These are phyloP conservation scores for Colletotrichum sp. DNA, from an alignment of 2,329 filamentous ascomycete genomes.

Conservation along the genomic window DNA sequence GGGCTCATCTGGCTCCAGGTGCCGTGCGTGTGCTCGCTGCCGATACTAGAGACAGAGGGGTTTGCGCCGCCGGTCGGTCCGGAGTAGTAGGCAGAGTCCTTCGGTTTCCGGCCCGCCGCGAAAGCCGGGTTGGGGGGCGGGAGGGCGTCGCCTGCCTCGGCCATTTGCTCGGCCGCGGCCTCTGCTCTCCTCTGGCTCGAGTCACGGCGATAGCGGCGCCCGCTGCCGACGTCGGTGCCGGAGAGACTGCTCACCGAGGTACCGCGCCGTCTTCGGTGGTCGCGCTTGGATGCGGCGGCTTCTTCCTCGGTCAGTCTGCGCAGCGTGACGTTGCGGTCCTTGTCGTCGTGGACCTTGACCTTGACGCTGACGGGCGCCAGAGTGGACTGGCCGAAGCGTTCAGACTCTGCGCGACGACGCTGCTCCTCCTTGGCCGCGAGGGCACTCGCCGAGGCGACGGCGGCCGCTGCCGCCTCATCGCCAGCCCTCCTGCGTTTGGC, in stretches of 20 bases:
- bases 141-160: slow-evolving; percentile 46
- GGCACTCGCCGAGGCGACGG: slow-evolving; percentile 50
- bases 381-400: slow-evolving; percentile 44
- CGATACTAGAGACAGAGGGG: slow-evolving; percentile 52
- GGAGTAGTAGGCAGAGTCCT: slow-evolving; percentile 69
- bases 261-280: slow-evolving; percentile 43
- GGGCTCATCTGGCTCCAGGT: slow-evolving; percentile 61
- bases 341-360: slow-evolving; percentile 65
- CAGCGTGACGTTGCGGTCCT: slow-evolving; percentile 65
- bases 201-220: slow-evolving; percentile 60
- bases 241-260: slow-evolving; percentile 60
- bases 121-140: slow-evolving; percentile 63
- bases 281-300: slow-evolving; percentile 47
- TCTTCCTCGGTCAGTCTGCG: slow-evolving; percentile 67
- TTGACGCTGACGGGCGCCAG: slow-evolving; percentile 62
- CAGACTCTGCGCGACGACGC: slow-evolving; percentile 34
- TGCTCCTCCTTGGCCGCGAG: slow-evolving; percentile 55
- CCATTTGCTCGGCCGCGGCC: slow-evolving; percentile 48
- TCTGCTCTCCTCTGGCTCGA: slow-evolving; percentile 53
- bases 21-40: slow-evolving; percentile 50
- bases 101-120: slow-evolving; percentile 53
- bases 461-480: slow-evolving; percentile 51
- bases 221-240: slow-evolving; percentile 56
- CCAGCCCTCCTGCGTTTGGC: slow-evolving; percentile 51
- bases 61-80: slow-evolving; percentile 44